Evolutionary conservation across 2,329 filamentous ascomycete species (phyloP), one percentile per base, ranked within the genome.

Genomic region (Chaetomiaceae sp.): DNA sequence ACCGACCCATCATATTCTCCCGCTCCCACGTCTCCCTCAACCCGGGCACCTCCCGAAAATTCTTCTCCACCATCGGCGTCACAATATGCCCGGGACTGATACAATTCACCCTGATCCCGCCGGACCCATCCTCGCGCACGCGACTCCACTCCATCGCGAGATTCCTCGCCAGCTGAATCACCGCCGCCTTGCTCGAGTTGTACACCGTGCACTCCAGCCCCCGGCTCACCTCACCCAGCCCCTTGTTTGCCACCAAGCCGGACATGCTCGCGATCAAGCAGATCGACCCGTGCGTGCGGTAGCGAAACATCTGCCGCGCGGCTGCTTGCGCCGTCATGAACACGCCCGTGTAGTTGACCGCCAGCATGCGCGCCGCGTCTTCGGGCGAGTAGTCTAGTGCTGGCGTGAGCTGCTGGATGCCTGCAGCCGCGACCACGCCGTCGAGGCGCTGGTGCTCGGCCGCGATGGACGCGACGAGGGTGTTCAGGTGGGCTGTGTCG

Each of bases 271-370:
- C 81, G 58, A 86, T 81, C 58, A 86, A 65, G 6, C 78, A 76
- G 48, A 86, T 78, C 60, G 78, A 83, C 0, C 82, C 81, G 2
- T 69, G 65, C 17, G 67, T 71, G 48, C 77, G 73, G 30, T 77
- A 70, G 38, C 73, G 71, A 15, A 81, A 69, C 75, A 86, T 81
- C 62, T 93, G 84, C 45, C 83, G 77, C 27, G 89, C 90, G 14
- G 88, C 86, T 15, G 88, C 88, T 70, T 90, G 86, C 19, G 88
- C 88, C 54, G 88, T 94, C 76, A 90, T 80, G 69, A 88, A 87
- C 19, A 77, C 81, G 14, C 89, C 90, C 15, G 81, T 93, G 58
- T 95, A 74, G 67, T 95, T 93, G 61, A 91, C 83, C 58, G 85
- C 79, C 65, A 95, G 76, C 72, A 95, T 87, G 65, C 82, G 78